phyloP scores from a whole-genome alignment of 768 basidiomycete genomes.

The Suillus cothurnatus region DNA sequence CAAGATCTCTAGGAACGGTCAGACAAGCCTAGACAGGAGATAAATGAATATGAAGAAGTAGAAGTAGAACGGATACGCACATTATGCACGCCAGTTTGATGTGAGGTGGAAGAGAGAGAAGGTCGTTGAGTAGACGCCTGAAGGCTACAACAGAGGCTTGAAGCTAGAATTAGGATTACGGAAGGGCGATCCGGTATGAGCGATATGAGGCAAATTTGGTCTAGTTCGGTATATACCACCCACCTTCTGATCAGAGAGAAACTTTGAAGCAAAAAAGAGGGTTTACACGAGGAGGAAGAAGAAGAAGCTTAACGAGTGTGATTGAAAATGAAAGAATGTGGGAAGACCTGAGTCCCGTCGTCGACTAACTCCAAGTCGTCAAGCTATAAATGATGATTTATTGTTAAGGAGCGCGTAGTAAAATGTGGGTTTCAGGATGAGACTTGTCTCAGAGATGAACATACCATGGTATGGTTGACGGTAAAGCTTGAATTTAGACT shows the following conservation, averaged over 20 bases:
- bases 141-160: slow-evolving; percentile 10
- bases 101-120: slow-evolving; percentile 6
- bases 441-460: too few relatives aligned
- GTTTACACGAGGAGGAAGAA: not conserved
- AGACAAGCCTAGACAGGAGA: slow-evolving; percentile 17
- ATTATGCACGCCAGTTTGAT: slow-evolving; percentile 20
- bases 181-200: slow-evolving; percentile 2
- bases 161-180: slow-evolving; percentile 25
- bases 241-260: not conserved
- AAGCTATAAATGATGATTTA: too few relatives aligned
- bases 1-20: slow-evolving; percentile 6
- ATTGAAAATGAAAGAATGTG: too few relatives aligned
- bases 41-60: slow-evolving; percentile 4
- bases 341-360: too few relatives aligned
- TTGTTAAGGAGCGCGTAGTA: too few relatives aligned
- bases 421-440: too few relatives aligned
- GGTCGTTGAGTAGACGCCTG: not conserved
- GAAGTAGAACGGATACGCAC: slow-evolving; percentile 17
- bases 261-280: not conserved
- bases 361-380: too few relatives aligned
- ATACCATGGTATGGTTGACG: too few relatives aligned
- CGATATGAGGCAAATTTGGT: not conserved
- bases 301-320: too few relatives aligned
- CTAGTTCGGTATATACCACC: not conserved
- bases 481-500: too few relatives aligned